Base-by-base conservation (phyloP, 176 grass and related monocot genomes). In the Zizania latifolia region DNA sequence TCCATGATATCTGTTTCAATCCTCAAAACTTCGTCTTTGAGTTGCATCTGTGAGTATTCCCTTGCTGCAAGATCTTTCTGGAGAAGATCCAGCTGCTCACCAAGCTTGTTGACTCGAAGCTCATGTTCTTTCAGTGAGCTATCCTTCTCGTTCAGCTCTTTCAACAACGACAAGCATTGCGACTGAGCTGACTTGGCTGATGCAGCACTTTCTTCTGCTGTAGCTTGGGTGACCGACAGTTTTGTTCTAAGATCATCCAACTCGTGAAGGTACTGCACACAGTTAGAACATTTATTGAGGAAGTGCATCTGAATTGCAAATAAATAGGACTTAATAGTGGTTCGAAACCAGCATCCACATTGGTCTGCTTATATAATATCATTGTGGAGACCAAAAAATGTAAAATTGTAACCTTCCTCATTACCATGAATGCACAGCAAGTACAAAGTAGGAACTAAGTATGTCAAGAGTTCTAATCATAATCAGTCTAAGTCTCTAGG, bases 101-200 rank as follows among this genome's bases (percentile, higher is more conserved):
- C 72, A 27, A 98, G 72, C 69, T 78, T 92, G 68, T 84, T 92
- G n/a, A 98, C 89, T 70, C 86, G 76, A 78, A 79, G 74, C 39
- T 88, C 95, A 6, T 93, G 90, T 67, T 89, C 86, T 67, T 87
- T 93, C 15, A 97, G 56, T 0, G 62, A 83, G 60, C 27, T 58
- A 24, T 85, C 76, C 67, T 91, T 93, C 69, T 97, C 94, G 51
- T 92, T 86, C 56, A 97, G 62, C 44, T 97, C 91, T 87, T 78
- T 86, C 55, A 91, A 71, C 43, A 91, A 79, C 35, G 65, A 76
- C 32, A 88, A 53, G 74, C 88, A 93, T 37, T 93, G 90, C 32
- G 77, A 41, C 82, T 90, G 76, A 26, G 93, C 87, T 58, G 83
- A 90, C 54, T 89, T 75, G 15, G 93, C 93, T 40, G 90, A 90